Conservation (phyloP, 768 basidiomycete genomes). For the Xerocomellus chrysenteron region DNA sequence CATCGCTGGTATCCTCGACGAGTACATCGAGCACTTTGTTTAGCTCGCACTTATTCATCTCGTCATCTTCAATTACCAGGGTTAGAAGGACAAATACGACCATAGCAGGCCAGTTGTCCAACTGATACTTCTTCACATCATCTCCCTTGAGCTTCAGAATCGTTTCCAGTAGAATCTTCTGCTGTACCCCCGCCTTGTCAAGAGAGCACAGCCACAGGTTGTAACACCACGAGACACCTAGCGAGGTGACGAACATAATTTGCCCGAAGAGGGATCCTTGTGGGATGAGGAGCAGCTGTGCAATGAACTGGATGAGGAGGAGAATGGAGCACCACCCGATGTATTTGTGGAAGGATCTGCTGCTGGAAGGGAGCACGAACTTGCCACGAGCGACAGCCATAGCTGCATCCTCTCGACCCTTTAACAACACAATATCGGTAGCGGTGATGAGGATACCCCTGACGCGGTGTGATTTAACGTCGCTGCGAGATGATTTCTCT, state of each 20-base stretch:
- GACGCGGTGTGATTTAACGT: neutral
- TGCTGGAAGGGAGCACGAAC: neutral
- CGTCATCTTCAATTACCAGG: constrained; percentile 3
- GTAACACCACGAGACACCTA: constrained; percentile 32
- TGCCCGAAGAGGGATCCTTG: constrained; percentile 13
- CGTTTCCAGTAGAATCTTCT: neutral
- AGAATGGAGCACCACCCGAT: constrained; percentile 29
- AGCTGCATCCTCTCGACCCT: constrained; percentile 11
- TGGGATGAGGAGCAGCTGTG: constrained; percentile 23
- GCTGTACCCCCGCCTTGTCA: constrained; percentile 27
- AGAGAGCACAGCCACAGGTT: constrained; percentile 32
- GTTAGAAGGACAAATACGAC: constrained; percentile 10
- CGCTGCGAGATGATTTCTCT: too few species aligned
- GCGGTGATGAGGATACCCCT: constrained; percentile 4
- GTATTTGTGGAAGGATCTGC: constrained; percentile 1
- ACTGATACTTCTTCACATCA: neutral
- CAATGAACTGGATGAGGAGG: constrained; percentile 29
- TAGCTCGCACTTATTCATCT: neutral
- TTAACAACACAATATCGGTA: constrained; percentile 7
- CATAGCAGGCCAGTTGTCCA: constrained; percentile 13
- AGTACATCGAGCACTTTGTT: neutral
- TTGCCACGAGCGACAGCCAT: constrained; percentile 11
- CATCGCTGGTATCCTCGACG: neutral
- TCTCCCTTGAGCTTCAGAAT: neutral
- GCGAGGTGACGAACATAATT: constrained; percentile 13